A percentile compares a stretch with the other conserved stretches of the same genome.
Conservation (phyloP, 2,329 filamentous ascomycete genomes). For the Endothia cerciana region DNA sequence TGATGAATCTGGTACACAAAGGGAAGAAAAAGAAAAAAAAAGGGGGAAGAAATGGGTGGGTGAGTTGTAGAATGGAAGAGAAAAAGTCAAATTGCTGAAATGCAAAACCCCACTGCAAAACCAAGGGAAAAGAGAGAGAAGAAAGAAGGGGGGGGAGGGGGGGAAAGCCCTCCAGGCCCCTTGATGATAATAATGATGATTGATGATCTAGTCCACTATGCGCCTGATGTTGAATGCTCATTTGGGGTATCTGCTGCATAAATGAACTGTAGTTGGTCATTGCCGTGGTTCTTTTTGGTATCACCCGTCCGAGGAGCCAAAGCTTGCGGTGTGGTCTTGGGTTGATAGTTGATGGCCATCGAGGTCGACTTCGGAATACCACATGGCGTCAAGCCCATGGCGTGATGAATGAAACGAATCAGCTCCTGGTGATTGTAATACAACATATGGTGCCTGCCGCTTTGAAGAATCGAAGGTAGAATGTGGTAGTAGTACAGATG, state of each 20-base stretch:
- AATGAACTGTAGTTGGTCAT: constrained; percentile 21
- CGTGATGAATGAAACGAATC: background rate
- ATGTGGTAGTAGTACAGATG: background rate
- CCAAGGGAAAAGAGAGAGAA: no score
- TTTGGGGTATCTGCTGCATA: constrained; percentile 27
- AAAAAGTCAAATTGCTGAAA: constrained; percentile 12
- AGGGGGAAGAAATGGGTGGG: background rate
- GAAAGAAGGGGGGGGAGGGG: no score
- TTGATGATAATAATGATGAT: constrained; percentile 12
- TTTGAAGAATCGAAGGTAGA: constrained; percentile 16
- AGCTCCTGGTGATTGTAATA: constrained; percentile 9
- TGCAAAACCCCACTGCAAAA: constrained; percentile 9
- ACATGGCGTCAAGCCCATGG: constrained; percentile 26
- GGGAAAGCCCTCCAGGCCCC: background rate
- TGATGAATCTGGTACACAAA: constrained; percentile 24
- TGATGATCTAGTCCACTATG: constrained; percentile 15
- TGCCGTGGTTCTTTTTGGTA: background rate
- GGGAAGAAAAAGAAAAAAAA: constrained; percentile 6
- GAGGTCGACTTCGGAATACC: constrained; percentile 3
- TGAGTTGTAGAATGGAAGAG: constrained; percentile 9
- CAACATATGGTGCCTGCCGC: constrained; percentile 18
- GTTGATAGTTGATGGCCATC: constrained; percentile 14
- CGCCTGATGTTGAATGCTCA: constrained; percentile 18
- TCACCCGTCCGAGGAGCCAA: constrained; percentile 13
- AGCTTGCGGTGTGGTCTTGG: constrained; percentile 1